phyloP scores from a whole-genome alignment of 768 basidiomycete genomes.

The Chalciporus chontae region DNA sequence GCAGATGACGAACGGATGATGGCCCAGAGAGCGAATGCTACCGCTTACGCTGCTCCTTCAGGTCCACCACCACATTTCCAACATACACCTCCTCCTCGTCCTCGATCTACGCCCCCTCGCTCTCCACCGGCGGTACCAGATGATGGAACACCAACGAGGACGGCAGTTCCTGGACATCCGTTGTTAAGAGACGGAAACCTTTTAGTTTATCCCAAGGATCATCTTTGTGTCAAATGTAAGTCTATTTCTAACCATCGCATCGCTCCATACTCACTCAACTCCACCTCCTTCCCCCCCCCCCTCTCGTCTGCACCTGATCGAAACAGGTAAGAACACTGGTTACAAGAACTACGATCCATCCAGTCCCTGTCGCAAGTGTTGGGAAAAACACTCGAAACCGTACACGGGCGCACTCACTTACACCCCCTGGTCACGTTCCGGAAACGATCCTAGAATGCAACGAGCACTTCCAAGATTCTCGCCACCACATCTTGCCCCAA shows the following conservation, averaged over 20 bases:
- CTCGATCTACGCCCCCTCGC: conserved; percentile 13
- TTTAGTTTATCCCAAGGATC: conserved; percentile 66
- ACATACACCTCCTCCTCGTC: conserved; percentile 5
- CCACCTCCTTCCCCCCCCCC: too few species aligned
- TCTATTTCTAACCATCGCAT: background rate
- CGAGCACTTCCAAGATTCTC: conserved; percentile 25
- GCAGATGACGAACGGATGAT: conserved; percentile 16
- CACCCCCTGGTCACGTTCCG: conserved; percentile 36
- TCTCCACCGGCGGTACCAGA: conserved; percentile 28
- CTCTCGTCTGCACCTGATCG: background rate
- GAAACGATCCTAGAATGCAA: conserved; percentile 24
- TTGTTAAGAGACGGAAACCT: conserved; percentile 57
- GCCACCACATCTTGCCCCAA: conserved; percentile 18
- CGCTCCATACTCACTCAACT: background rate
- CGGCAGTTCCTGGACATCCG: conserved; percentile 64
- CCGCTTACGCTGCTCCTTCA: conserved; percentile 20
- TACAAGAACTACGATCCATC: conserved; percentile 67
- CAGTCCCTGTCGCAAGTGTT: conserved; percentile 70
- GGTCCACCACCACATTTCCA: background rate
- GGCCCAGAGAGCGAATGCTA: conserved; percentile 14
- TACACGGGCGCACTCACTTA: conserved; percentile 61
- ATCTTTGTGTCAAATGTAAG: conserved; percentile 67
- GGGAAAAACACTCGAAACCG: conserved; percentile 61
- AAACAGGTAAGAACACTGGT: conserved; percentile 68
- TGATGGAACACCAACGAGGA: conserved; percentile 61